These are phyloP conservation scores for Penicillium sp. DNA, from an alignment of 2,329 filamentous ascomycete species.

Conservation along the genomic window DNA sequence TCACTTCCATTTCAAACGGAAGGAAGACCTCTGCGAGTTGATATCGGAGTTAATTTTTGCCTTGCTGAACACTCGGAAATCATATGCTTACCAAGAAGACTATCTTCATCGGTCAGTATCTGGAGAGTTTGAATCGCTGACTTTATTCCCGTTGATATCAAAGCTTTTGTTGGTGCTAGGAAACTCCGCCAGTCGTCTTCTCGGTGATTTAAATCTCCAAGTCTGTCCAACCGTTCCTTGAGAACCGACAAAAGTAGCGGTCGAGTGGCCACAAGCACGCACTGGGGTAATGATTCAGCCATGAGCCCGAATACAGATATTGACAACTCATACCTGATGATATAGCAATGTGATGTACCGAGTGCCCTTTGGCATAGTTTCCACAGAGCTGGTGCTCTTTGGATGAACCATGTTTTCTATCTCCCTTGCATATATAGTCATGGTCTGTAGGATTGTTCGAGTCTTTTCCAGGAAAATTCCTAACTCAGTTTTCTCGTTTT, in stretches of 20 bases:
- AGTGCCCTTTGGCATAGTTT: slow-evolving; percentile 39
- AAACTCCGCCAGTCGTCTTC: slow-evolving; percentile 29
- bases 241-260: slow-evolving; percentile 15
- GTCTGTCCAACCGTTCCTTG: slow-evolving; percentile 13
- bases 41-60: not conserved
- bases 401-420: slow-evolving; percentile 39
- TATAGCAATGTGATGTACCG: slow-evolving; percentile 42
- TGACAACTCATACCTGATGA: slow-evolving; percentile 35
- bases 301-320: slow-evolving; percentile 4
- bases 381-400: slow-evolving; percentile 34
- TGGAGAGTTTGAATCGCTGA: slow-evolving; percentile 41
- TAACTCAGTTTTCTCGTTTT: slow-evolving; percentile 36
- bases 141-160: slow-evolving; percentile 44
- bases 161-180: slow-evolving; percentile 31
- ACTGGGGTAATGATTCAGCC: not conserved
- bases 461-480: slow-evolving; percentile 40
- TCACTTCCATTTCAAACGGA: slow-evolving; percentile 12
- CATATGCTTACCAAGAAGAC: slow-evolving; percentile 33
- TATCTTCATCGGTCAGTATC: slow-evolving; percentile 37
- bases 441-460: slow-evolving; percentile 36
- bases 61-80: not conserved
- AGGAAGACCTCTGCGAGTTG: slow-evolving; percentile 9
- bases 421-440: slow-evolving; percentile 42
- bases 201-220: slow-evolving; percentile 1
- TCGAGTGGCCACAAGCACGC: slow-evolving; percentile 13